Conservation (phyloP, 2,329 filamentous ascomycete genomes). For the Aspergillus sp. region DNA sequence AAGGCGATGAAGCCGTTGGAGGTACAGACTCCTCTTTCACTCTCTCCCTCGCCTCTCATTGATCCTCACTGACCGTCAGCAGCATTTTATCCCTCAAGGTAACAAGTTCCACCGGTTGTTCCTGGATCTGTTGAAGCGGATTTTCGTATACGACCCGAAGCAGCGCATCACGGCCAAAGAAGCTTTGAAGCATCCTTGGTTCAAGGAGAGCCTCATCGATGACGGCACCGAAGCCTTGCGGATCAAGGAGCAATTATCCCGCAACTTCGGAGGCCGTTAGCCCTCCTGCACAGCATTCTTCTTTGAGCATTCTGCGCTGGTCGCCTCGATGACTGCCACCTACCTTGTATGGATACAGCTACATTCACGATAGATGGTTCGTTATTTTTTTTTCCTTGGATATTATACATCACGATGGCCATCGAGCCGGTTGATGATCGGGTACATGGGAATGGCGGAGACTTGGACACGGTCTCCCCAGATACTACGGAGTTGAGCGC, state of each 20-base stretch:
- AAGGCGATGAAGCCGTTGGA: constrained; percentile 65
- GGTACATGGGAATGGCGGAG: constrained; percentile 8
- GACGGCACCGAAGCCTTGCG: constrained; percentile 65
- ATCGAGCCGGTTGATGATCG: constrained; percentile 7
- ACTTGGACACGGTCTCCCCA: constrained; percentile 5
- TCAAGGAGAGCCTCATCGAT: constrained; percentile 62
- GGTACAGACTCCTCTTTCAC: constrained; percentile 41
- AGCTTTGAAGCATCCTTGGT: constrained; percentile 66
- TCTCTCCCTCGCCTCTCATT: no score
- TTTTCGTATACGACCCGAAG: constrained; percentile 67
- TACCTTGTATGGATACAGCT: constrained; percentile 18
- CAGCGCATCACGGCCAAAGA: constrained; percentile 64
- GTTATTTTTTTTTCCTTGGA: constrained; percentile 16
- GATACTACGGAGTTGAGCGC: constrained; percentile 2
- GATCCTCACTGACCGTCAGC: constrained; percentile 22
- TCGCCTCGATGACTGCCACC: constrained; percentile 3
- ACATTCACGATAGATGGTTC: constrained; percentile 17
- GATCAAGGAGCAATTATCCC: constrained; percentile 49
- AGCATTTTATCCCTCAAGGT: constrained; percentile 63
- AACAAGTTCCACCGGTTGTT: constrained; percentile 62
- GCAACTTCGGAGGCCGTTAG: constrained; percentile 23
- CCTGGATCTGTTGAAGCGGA: constrained; percentile 60
- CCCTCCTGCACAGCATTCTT: not conserved
- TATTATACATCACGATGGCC: constrained; percentile 16
- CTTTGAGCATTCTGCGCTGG: not conserved